phyloP scores from a whole-genome alignment of 106 monocot species.

The Alisma plantagoaquatica region DNA sequence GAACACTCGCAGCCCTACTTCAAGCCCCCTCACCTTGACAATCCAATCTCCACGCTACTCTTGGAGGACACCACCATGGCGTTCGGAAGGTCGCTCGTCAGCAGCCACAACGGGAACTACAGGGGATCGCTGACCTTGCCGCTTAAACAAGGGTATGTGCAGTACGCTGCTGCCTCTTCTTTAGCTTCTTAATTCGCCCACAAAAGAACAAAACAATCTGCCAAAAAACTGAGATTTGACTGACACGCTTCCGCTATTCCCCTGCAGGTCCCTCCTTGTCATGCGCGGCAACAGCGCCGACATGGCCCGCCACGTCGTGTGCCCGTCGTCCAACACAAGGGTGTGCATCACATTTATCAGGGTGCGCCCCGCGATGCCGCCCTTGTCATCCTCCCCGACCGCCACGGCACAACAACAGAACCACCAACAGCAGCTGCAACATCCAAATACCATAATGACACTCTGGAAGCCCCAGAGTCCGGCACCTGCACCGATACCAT shows the following conservation, averaged over 20 bases:
- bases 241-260: background rate
- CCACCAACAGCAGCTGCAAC: slow-evolving; percentile 50
- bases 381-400: background rate
- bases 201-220: background rate
- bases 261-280: slow-evolving; percentile 80
- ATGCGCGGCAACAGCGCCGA: slow-evolving; percentile 99
- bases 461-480: background rate
- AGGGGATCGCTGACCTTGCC: slow-evolving; percentile 72
- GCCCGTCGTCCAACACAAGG: slow-evolving; percentile 61
- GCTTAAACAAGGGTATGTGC: slow-evolving; percentile 69
- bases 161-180: background rate
- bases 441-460: slow-evolving; percentile 9
- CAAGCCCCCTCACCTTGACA: slow-evolving; percentile 93
- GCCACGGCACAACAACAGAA: slow-evolving; percentile 4
- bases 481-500: background rate
- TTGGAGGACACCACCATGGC: slow-evolving; percentile 69
- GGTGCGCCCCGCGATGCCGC: slow-evolving; percentile 39
- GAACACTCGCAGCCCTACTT: slow-evolving; percentile 91
- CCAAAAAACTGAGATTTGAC: background rate
- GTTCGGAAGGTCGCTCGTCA: slow-evolving; percentile 62
- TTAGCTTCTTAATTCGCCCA: background rate
- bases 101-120: slow-evolving; percentile 61
- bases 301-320: slow-evolving; percentile 91
- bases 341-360: slow-evolving; percentile 62
- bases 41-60: slow-evolving; percentile 78